Base-by-base conservation (phyloP, 2,329 filamentous ascomycete genomes). In the Penicillium polonicum region DNA sequence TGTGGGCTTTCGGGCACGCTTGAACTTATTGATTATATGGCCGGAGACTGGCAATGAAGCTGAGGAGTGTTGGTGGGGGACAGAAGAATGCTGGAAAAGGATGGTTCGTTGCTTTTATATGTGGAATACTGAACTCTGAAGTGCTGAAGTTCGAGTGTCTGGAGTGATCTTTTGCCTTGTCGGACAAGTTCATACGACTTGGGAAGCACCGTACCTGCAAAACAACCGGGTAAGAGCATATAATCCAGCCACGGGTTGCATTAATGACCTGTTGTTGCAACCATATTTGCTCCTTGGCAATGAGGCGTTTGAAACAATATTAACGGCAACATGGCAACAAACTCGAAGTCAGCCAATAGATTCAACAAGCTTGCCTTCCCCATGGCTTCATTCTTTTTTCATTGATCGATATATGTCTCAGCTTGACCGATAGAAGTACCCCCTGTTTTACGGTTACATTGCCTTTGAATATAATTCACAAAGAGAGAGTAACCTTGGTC, bases 401-500 rank as follows among this genome's bases (percentile, higher is more conserved):
- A 46, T 46, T 41, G 41, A 44, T 55, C 31, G 19, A 55, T 44
- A 52, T 35, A 51, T 61, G 49, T 60, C 58, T 65, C 57, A 19
- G 46, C 19, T 51, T 50, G 36, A 51, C 23, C 15, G 27, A 45
- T 31, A 33, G n/a, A 43, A 36, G 35, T 33, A 3, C 35, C 12
- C 19, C 29, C 35, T 57, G 57, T 49, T 64, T 21, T 48, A 60
- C 53, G 44, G 61, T 65, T 66, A 64, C 64, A 65, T 65, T 56
- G 41, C 23, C 13, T 39, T 10, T 35, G 3, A 29, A 44, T 29
- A 50, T 52, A 49, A 36, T 42, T 29, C 12, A 15, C 41, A 38
- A 23, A 48, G 12, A 39, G 9, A 57, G 31, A 29, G 60, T 58
- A 57, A 64, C 62, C 42, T 52, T 52, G 25, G 46, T 19, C 49